Base-by-base conservation (phyloP, 2,329 filamentous ascomycete species). In the Macrophomina pseudophaseolina region DNA sequence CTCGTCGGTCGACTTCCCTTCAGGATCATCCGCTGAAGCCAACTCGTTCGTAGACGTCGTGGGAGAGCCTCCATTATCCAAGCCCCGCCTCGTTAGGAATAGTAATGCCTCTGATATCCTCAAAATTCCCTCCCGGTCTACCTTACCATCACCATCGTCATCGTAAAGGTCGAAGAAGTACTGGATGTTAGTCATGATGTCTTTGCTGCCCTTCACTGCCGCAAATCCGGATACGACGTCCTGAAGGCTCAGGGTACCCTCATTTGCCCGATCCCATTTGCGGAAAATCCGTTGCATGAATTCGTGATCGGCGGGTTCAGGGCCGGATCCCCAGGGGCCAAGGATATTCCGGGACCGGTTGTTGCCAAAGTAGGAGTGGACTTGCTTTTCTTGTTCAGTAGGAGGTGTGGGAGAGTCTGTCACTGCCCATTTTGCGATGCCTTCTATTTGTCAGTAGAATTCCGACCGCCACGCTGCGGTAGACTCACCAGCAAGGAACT, bases 81-180 rank as follows among this genome's bases (percentile, higher is more conserved):
- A 86, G 0, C 94, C 95, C 74, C 94, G 88, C 28, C 95, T 87
- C 0, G 94, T 97, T 18, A 99, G 85, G 79, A 99, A 99, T 2
- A 99, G 82, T 38, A 99, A 82, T 0, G 94, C 93, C 79, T 99
- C 95, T 0, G 94, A 97, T 75, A 99, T 98, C 53, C 93, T 86
- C 52, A 99, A 79, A 67, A 99, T 99, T 5, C 95, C 95, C 78
- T 99, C 95, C 11, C 95, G 88, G 74, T 98, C 95, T 5, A 99
- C 94, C 72, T 88, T 93, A 32, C 95, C 95, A 75, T 97, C 93
- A 1, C 89, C 87, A 73, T 94, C 91, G 71, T 99, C 94, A 75
- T 99, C 95, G 77, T 98, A 97, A 0, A 99, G 87, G 74, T 97
- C 92, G 72, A 99, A 99, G 78, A 99, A 98, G 80, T 98, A 98